These are phyloP conservation scores for Lenzites betulinus DNA, from an alignment of 768 basidiomycete species.

Conservation along the genomic window DNA sequence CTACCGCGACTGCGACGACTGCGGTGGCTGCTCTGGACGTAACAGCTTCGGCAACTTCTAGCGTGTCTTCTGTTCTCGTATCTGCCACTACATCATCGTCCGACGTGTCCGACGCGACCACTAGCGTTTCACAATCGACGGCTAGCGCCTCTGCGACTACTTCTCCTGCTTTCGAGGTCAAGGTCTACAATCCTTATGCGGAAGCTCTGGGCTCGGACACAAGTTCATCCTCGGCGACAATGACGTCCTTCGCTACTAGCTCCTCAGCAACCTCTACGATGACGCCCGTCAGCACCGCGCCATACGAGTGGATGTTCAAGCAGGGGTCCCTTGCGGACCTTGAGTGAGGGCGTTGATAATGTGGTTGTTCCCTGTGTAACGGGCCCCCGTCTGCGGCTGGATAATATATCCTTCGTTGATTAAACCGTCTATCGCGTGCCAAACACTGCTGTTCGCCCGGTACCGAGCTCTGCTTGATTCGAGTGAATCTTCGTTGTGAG, in stretches of 20 bases:
- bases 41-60: neutral
- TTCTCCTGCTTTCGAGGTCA: constrained; percentile 5
- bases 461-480: too few relatives aligned
- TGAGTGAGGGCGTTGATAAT: neutral
- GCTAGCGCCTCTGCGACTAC: constrained; percentile 3
- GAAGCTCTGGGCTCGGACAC: neutral
- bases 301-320: constrained; percentile 43
- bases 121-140: neutral
- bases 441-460: too few relatives aligned
- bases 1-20: neutral
- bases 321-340: constrained; percentile 20
- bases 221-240: neutral
- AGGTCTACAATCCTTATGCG: constrained; percentile 18
- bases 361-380: neutral
- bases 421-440: neutral
- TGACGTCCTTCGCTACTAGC: neutral
- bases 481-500: too few relatives aligned
- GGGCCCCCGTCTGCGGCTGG: neutral
- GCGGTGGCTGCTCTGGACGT: neutral
- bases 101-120: neutral
- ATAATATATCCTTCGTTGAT: neutral
- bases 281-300: constrained; percentile 35
- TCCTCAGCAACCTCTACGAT: constrained; percentile 14
- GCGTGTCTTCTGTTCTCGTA: neutral
- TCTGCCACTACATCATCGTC: neutral